Evolutionary conservation across 2,329 filamentous ascomycete species (phyloP).

Genomic region (Colletotrichum orchidophilum): DNA sequence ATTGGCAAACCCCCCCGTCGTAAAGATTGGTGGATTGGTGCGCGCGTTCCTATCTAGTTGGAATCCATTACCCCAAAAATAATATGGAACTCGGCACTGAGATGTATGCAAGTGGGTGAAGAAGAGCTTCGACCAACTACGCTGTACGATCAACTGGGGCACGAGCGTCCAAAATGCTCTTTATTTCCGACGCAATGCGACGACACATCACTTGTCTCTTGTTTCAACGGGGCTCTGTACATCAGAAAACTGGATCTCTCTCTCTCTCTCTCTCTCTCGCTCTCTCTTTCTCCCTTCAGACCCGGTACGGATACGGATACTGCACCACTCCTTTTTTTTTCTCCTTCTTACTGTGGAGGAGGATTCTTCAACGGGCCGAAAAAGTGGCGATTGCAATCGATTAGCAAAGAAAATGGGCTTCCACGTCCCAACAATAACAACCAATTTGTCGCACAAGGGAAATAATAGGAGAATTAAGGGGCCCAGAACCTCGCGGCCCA

Average conservation of each 20-base stretch:
- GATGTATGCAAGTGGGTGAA: neutral
- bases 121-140: neutral
- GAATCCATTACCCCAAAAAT: neutral
- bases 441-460: neutral
- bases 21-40: neutral
- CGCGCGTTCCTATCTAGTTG: neutral
- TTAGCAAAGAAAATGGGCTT: neutral
- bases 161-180: neutral
- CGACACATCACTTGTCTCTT: neutral
- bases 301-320: too few species aligned
- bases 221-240: neutral
- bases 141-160: slow-evolving; percentile 5
- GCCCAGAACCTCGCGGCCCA: slow-evolving; percentile 4
- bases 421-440: neutral
- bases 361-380: neutral
- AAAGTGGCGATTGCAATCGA: neutral
- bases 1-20: neutral
- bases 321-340: neutral
- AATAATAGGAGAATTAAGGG: slow-evolving; percentile 1
- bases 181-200: neutral
- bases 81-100: slow-evolving; percentile 29
- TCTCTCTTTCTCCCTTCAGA: too few species aligned
- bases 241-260: neutral
- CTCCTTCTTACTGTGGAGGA: too few species aligned
- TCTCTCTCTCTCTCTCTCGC: neutral